Evolutionary conservation across 1,284 basidiomycete species (phyloP), one percentile per base, ranked within the genome.

Genomic region (Grifola frondosa): DNA sequence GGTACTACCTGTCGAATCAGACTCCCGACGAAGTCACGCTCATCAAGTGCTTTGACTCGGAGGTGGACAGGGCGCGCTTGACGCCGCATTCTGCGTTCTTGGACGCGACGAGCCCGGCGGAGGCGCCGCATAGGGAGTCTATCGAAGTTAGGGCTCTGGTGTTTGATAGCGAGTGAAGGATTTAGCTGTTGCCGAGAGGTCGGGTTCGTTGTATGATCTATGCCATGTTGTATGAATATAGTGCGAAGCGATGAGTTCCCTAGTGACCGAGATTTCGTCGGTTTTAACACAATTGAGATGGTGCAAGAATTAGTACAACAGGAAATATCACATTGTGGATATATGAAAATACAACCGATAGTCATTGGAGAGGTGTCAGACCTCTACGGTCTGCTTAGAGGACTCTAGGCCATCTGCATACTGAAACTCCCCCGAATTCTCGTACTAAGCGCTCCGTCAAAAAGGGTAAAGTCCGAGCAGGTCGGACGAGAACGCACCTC

Each of bases 351-450:
- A n/a, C n/a, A n/a, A n/a, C n/a, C n/a, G n/a, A n/a, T n/a, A n/a
- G n/a, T n/a, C n/a, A n/a, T n/a, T n/a, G n/a, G n/a, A n/a, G n/a
- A n/a, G n/a, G n/a, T n/a, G n/a, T 48, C 41, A 50, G 26, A 34
- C 48, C 0, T 24, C 44, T 11, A 54, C 42, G 12, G 44, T 29
- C 30, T 44, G 42, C 38, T 30, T 42, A 6, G 41, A 3, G 11
- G n/a, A 30, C 12, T 66, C 67, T 17, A 84, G 60, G 12, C 71
- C 74, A 60, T 85, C 75, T 9, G 84, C 78, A 49, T 93, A 94
- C 64, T 95, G 91, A 70, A 96, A 96, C 60, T 93, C 85, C 46
- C 77, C 77, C 17, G 91, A 94, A 62, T 93, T 92, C 65, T 95
- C 93, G 61, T 95, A 86, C 88, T 94, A 54, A 23, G 17, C 19